Percentiles rank a stretch among this genome's conserved stretches.
Conservation (phyloP, 2,329 filamentous ascomycete genomes). For the Cytospora mali region DNA sequence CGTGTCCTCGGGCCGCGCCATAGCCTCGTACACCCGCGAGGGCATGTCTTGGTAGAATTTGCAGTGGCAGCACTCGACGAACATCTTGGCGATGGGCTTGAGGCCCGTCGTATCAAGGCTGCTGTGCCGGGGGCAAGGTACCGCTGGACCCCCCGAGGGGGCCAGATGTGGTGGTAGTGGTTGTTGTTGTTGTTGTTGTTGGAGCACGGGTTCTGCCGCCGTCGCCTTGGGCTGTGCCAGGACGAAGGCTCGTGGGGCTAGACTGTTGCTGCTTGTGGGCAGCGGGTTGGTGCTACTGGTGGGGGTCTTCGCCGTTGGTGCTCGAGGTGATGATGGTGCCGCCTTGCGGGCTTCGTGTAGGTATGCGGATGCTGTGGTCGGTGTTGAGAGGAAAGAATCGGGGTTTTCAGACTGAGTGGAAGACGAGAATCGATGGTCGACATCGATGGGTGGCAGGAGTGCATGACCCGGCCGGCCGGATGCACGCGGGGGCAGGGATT, state of each 20-base stretch:
- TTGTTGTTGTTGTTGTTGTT: background rate
- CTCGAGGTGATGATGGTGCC: slow-evolving; percentile 33
- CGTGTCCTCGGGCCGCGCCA: slow-evolving; percentile 60
- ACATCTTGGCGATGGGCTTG: slow-evolving; percentile 61
- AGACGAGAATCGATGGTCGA: background rate
- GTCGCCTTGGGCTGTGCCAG: slow-evolving; percentile 17
- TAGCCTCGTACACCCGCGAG: slow-evolving; percentile 64
- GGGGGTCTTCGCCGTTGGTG: slow-evolving; percentile 27
- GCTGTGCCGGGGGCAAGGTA: slow-evolving; percentile 22
- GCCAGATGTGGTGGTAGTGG: background rate
- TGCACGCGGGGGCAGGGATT: slow-evolving; percentile 4
- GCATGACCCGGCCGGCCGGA: slow-evolving; percentile 8
- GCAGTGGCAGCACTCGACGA: slow-evolving; percentile 67
- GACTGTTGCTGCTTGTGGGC: slow-evolving; percentile 12
- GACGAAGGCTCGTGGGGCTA: slow-evolving; percentile 24
- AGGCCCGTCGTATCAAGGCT: slow-evolving; percentile 20
- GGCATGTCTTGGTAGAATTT: slow-evolving; percentile 69
- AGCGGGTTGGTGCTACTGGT: slow-evolving; percentile 18
- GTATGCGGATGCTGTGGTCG: slow-evolving; percentile 37
- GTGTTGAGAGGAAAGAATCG: slow-evolving; percentile 31
- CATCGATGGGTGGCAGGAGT: slow-evolving; percentile 7
- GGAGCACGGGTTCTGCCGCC: background rate
- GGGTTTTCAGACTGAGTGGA: slow-evolving; percentile 29
- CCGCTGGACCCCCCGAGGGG: slow-evolving; percentile 13
- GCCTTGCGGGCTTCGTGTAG: slow-evolving; percentile 42